Evolutionary conservation across 371 early-diverging fungal species (phyloP).

Genomic region (Coemansia sp.): DNA sequence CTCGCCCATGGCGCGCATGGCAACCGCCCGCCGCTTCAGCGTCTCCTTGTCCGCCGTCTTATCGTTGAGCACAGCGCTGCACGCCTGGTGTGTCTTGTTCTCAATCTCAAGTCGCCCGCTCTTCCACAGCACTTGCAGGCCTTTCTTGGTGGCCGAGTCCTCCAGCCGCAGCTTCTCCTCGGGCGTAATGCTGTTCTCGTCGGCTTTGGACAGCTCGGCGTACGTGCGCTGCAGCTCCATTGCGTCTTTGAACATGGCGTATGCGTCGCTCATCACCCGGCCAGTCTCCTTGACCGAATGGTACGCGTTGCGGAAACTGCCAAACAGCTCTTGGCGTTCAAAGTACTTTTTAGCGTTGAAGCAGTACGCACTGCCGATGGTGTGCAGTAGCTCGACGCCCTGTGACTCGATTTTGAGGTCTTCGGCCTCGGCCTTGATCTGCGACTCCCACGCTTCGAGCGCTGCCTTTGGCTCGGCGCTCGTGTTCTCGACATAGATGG

Average conservation of each 20-base stretch:
- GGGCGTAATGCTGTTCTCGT: constrained; percentile 70
- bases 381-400: constrained; percentile 89
- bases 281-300: constrained; percentile 75
- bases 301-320: constrained; percentile 57
- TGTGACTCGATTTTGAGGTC: constrained; percentile 84
- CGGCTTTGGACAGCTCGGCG: constrained; percentile 82
- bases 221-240: constrained; percentile 87
- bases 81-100: constrained; percentile 85
- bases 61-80: constrained; percentile 80
- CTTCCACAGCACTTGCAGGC: constrained; percentile 87
- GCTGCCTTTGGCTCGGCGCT: constrained; percentile 56
- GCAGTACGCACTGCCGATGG: constrained; percentile 87
- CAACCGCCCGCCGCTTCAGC: constrained; percentile 64
- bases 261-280: constrained; percentile 86
- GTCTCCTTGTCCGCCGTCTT: constrained; percentile 57
- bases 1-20: constrained; percentile 71
- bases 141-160: constrained; percentile 70
- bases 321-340: constrained; percentile 68
- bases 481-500: constrained; percentile 69
- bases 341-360: constrained; percentile 82
- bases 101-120: constrained; percentile 94
- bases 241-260: constrained; percentile 85
- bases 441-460: constrained; percentile 65
- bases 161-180: constrained; percentile 65
- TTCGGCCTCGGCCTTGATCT: constrained; percentile 78